Conservation (phyloP, 345 rosid species). For the Anacardium occidentale region DNA sequence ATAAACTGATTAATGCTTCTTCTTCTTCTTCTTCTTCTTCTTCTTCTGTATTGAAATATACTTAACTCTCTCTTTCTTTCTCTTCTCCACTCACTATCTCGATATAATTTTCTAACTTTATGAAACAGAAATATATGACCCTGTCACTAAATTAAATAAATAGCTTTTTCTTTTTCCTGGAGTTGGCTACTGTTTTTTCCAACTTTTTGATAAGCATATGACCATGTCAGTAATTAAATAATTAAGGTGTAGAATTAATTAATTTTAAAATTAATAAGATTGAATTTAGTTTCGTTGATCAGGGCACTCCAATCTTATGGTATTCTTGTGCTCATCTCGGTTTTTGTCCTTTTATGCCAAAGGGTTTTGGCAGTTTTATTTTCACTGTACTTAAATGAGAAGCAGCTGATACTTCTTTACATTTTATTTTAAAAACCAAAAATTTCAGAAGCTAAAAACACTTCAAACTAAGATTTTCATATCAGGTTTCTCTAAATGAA, state of each 20-base stretch:
- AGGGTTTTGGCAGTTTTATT: too few relatives aligned
- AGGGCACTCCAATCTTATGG: neutral
- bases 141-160: constrained; percentile 31
- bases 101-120: constrained; percentile 31
- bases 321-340: too few relatives aligned
- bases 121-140: constrained; percentile 38
- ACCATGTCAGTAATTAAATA: constrained; percentile 26
- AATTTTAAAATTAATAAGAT: constrained; percentile 21
- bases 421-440: neutral
- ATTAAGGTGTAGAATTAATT: constrained; percentile 12
- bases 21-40: neutral
- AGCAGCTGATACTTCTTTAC: neutral
- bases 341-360: too few relatives aligned
- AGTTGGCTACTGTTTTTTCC: constrained; percentile 22
- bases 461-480: too few relatives aligned
- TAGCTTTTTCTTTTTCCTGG: constrained; percentile 2
- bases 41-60: neutral
- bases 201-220: constrained; percentile 38
- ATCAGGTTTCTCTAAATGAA: too few relatives aligned
- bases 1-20: neutral
- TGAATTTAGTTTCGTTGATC: constrained; percentile 14
- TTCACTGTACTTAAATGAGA: neutral
- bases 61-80: neutral
- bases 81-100: constrained; percentile 22
- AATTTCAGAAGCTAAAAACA: too few relatives aligned